These are phyloP conservation scores for Lactifluus hygrophoroides DNA, from an alignment of 768 basidiomycete genomes.

Conservation along the genomic window DNA sequence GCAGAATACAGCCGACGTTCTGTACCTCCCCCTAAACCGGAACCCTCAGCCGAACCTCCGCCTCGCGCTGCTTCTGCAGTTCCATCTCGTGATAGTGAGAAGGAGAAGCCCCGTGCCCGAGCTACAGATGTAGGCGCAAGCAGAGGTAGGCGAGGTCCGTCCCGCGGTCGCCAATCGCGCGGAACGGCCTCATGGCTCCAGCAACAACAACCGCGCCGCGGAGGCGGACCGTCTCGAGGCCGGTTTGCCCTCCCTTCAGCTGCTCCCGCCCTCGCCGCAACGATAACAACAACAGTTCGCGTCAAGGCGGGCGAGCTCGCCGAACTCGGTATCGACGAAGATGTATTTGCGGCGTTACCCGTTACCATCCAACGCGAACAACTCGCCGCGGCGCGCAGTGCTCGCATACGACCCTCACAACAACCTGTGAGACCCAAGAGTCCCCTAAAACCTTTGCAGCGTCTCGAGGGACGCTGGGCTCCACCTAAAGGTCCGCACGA, in stretches of 20 bases:
- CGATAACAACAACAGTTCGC: conserved; percentile 23
- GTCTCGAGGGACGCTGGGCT: conserved; percentile 24
- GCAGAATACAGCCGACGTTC: conserved; percentile 57
- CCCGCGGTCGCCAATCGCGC: background rate
- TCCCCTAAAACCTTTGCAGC: conserved; percentile 48
- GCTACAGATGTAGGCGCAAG: conserved; percentile 10
- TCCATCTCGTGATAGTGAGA: background rate
- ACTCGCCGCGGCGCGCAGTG: conserved; percentile 47
- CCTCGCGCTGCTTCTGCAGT: conserved; percentile 7
- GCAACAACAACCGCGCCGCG: background rate
- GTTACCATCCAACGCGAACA: conserved; percentile 65
- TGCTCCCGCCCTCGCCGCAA: background rate
- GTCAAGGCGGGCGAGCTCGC: conserved; percentile 50
- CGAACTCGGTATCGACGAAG: conserved; percentile 63
- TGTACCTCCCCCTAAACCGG: conserved; percentile 33
- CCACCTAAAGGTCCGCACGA: conserved; percentile 30
- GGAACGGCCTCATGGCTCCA: background rate
- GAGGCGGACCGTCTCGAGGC: conserved; percentile 29
- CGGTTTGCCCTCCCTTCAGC: conserved; percentile 29
- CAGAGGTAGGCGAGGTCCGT: background rate
- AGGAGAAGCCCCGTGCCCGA: conserved; percentile 2
- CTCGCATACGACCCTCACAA: conserved; percentile 26
- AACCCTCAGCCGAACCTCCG: conserved; percentile 2
- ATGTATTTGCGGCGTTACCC: conserved; percentile 59
- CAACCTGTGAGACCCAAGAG: conserved; percentile 4